phyloP scores from a whole-genome alignment of 1,284 basidiomycete genomes.

The Prillingera fragicola region DNA sequence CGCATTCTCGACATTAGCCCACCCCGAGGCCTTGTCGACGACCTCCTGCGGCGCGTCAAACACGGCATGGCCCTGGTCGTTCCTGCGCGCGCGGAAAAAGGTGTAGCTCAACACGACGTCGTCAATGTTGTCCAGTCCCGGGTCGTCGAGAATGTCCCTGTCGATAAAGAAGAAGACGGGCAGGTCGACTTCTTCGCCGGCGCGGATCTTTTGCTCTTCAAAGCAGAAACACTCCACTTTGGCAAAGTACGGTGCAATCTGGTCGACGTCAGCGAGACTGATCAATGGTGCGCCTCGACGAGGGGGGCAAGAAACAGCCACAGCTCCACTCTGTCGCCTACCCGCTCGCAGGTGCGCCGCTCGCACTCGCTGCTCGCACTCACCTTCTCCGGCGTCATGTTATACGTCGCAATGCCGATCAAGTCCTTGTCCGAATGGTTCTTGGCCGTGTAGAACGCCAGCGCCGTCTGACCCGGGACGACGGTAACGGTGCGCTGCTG shows the following conservation, averaged over 20 bases:
- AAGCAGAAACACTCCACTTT: constrained; percentile 99
- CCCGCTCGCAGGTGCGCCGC: background rate
- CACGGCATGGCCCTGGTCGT: constrained; percentile 71
- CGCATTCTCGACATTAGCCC: constrained; percentile 42
- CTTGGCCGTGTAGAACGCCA: constrained; percentile 94
- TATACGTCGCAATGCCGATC: constrained; percentile 98
- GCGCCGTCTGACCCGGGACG: constrained; percentile 88
- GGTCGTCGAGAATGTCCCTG: constrained; percentile 90
- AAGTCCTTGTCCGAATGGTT: constrained; percentile 81
- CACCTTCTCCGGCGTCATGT: constrained; percentile 59
- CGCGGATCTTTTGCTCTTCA: constrained; percentile 92
- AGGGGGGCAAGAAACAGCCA: background rate
- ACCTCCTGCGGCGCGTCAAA: constrained; percentile 76
- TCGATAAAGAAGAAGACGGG: constrained; percentile 99
- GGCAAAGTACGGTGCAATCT: constrained; percentile 97
- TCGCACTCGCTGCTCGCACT: constrained; percentile 4
- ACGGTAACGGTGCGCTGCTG: constrained; percentile 86
- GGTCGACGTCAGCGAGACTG: constrained; percentile 2
- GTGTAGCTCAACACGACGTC: constrained; percentile 95
- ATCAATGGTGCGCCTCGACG: background rate
- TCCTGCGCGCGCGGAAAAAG: constrained; percentile 85
- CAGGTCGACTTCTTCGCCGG: constrained; percentile 96
- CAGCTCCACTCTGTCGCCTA: background rate
- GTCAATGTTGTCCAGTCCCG: constrained; percentile 73
- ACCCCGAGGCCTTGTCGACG: constrained; percentile 71